phyloP scores from a whole-genome alignment of 495 filamentous ascomycete species.

The Daldinia caldariorum region DNA sequence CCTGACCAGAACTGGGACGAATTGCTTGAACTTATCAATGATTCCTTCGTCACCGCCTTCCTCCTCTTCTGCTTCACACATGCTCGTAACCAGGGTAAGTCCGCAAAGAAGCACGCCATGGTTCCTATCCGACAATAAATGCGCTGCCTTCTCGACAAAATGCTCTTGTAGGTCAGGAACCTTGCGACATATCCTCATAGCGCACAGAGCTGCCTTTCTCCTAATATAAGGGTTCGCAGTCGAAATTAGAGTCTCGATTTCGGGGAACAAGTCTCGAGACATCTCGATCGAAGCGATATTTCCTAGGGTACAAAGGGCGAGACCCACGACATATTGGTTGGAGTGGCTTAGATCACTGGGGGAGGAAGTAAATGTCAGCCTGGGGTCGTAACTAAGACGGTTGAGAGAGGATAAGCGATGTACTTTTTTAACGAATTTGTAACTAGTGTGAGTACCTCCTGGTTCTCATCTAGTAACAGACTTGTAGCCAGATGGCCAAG shows the following conservation, averaged over 20 bases:
- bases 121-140: slow-evolving; percentile 88
- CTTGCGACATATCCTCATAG: slow-evolving; percentile 99
- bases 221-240: slow-evolving; percentile 97
- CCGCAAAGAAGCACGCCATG: slow-evolving; percentile 95
- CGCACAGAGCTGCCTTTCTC: slow-evolving; percentile 96
- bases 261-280: slow-evolving; percentile 96
- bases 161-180: slow-evolving; percentile 97
- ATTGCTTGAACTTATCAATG: slow-evolving; percentile 86
- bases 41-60: slow-evolving; percentile 87
- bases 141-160: slow-evolving; percentile 91
- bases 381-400: neutral
- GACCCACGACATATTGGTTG: slow-evolving; percentile 97
- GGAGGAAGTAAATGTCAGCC: slow-evolving; percentile 47
- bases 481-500: slow-evolving; percentile 96
- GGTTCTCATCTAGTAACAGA: slow-evolving; percentile 95
- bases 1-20: slow-evolving; percentile 82
- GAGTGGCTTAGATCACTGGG: slow-evolving; percentile 91
- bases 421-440: slow-evolving; percentile 98
- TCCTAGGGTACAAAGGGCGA: slow-evolving; percentile 92
- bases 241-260: slow-evolving; percentile 89
- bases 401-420: slow-evolving; percentile 29
- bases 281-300: slow-evolving; percentile 98
- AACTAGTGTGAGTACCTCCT: slow-evolving; percentile 95
- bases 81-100: slow-evolving; percentile 86
- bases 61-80: slow-evolving; percentile 92